Evolutionary conservation across 192 early-diverging fungal genomes (phyloP).

Genomic region (Globomyces pollinis-pini): DNA sequence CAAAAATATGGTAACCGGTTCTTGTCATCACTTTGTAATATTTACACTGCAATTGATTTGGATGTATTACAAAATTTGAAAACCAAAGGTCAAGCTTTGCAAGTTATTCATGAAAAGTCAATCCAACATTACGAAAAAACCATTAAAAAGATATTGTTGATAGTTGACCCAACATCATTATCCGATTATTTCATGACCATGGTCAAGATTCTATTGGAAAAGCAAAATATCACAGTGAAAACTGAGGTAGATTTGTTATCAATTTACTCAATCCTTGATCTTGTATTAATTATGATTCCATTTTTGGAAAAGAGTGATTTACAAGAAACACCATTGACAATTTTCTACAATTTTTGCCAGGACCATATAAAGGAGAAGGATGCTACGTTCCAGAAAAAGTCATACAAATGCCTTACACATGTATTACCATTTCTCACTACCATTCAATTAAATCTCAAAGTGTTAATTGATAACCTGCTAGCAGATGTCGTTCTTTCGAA

Average conservation of each 20-base stretch:
- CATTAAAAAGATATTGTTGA: slow-evolving; percentile 32
- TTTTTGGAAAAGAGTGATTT: slow-evolving; percentile 50
- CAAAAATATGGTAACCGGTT: slow-evolving; percentile 29
- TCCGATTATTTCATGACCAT: slow-evolving; percentile 42
- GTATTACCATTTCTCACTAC: slow-evolving; percentile 29
- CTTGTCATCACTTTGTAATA: slow-evolving; percentile 42
- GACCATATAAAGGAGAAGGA: slow-evolving; percentile 61
- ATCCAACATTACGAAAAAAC: slow-evolving; percentile 33
- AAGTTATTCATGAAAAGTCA: slow-evolving; percentile 37
- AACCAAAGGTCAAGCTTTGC: slow-evolving; percentile 34
- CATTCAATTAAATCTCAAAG: slow-evolving; percentile 33
- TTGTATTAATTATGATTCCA: slow-evolving; percentile 66
- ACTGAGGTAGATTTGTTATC: slow-evolving; percentile 43
- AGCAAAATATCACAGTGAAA: slow-evolving; percentile 52
- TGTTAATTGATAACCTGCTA: slow-evolving; percentile 59
- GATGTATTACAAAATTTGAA: slow-evolving; percentile 14
- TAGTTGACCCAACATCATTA: slow-evolving; percentile 36
- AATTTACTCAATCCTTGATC: slow-evolving; percentile 86
- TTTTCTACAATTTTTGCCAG: slow-evolving; percentile 37
- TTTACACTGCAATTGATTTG: slow-evolving; percentile 31
- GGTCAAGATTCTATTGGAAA: slow-evolving; percentile 45
- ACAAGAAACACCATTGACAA: slow-evolving; percentile 20
- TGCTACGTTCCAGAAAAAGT: slow-evolving; percentile 84
- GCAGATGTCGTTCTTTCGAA: slow-evolving; percentile 56
- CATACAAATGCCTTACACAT: slow-evolving; percentile 79